Percentiles rank a stretch among this genome's conserved stretches.
phyloP scores from a whole-genome alignment of 345 rosid genomes.

The Citrus sp. region DNA sequence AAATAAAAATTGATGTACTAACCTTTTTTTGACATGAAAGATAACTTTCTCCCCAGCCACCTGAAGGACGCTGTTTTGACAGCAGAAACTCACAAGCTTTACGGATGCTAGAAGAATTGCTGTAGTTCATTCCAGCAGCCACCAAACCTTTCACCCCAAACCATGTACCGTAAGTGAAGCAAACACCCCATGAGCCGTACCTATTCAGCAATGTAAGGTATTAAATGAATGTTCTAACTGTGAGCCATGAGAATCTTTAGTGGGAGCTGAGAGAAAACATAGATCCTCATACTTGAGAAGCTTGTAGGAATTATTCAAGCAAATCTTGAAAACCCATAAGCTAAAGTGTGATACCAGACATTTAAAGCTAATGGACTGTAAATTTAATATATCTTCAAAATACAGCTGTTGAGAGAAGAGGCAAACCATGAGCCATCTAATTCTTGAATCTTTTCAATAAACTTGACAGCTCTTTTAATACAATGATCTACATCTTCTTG shows the following conservation, averaged over 20 bases:
- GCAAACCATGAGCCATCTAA: conserved; percentile 94
- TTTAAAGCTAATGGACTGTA: background rate
- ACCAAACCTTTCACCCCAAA: conserved; percentile 76
- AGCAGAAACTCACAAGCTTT: conserved; percentile 85
- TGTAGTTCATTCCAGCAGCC: conserved; percentile 69
- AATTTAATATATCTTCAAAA: conserved; percentile 1
- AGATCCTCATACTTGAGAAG: background rate
- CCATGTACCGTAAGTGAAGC: conserved; percentile 86
- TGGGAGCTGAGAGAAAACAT: background rate
- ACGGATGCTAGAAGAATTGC: conserved; percentile 50
- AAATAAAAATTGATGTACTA: background rate
- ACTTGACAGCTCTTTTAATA: conserved; percentile 60
- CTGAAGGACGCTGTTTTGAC: conserved; percentile 77
- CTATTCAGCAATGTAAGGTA: conserved; percentile 29
- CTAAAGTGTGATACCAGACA: background rate
- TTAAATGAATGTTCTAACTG: background rate
- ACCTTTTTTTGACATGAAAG: conserved; percentile 94
- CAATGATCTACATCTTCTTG: conserved; percentile 68
- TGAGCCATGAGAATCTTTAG: background rate
- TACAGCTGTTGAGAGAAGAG: conserved; percentile 1
- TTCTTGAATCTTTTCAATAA: conserved; percentile 68
- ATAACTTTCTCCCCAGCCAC: conserved; percentile 99
- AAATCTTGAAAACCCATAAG: background rate
- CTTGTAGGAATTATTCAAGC: background rate
- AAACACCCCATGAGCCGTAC: conserved; percentile 97